Evolutionary conservation across 2,329 filamentous ascomycete species (phyloP).

Genomic region (Diaporthe ilicicola): DNA sequence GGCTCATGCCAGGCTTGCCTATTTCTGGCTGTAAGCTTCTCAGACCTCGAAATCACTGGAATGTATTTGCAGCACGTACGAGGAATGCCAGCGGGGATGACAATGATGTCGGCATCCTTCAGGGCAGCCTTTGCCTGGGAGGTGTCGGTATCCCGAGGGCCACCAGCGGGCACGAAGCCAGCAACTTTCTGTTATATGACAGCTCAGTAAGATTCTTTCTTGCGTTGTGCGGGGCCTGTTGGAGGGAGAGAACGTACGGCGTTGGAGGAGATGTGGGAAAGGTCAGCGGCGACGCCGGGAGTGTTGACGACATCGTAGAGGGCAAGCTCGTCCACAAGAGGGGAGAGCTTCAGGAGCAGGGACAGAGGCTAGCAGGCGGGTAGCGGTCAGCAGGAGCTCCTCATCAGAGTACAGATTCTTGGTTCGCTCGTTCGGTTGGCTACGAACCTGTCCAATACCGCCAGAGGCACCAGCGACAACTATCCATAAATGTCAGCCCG

Average conservation of each 20-base stretch:
- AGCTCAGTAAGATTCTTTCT: slow-evolving; percentile 20
- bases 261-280: slow-evolving; percentile 94
- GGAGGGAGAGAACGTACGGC: slow-evolving; percentile 66
- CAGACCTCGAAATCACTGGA: neutral
- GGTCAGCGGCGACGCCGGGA: slow-evolving; percentile 92
- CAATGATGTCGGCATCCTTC: slow-evolving; percentile 92
- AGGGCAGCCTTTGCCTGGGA: slow-evolving; percentile 73
- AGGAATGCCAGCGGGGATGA: slow-evolving; percentile 98
- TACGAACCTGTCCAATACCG: slow-evolving; percentile 93
- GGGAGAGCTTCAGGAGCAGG: slow-evolving; percentile 90
- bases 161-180: slow-evolving; percentile 86
- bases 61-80: slow-evolving; percentile 66
- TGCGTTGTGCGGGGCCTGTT: neutral
- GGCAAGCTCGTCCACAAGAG: slow-evolving; percentile 88
- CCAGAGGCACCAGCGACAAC: slow-evolving; percentile 95
- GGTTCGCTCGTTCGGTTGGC: neutral
- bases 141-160: slow-evolving; percentile 64
- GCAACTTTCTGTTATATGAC: slow-evolving; percentile 73
- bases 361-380: slow-evolving; percentile 82
- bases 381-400: slow-evolving; percentile 35
- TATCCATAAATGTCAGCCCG: slow-evolving; percentile 41
- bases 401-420: slow-evolving; percentile 8
- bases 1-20: slow-evolving; percentile 99
- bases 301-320: slow-evolving; percentile 99
- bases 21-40: slow-evolving; percentile 29